A percentile compares a stretch with the other conserved stretches of the same genome.
phyloP scores from a whole-genome alignment of 768 basidiomycete species.

The Dendrothele bispora region DNA sequence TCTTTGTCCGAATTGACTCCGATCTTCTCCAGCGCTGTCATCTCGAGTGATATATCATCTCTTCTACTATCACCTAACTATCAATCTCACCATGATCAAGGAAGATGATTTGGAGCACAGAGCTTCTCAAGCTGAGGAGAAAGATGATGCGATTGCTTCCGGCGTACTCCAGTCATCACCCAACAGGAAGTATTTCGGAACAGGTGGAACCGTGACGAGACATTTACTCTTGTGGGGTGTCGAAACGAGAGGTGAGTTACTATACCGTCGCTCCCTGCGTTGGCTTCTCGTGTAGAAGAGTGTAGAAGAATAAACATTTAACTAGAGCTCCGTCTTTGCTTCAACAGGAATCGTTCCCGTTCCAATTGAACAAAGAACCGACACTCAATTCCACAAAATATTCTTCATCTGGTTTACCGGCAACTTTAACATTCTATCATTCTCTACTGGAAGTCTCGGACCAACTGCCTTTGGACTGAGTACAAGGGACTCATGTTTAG shows the following conservation, averaged over 20 bases:
- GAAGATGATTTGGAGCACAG: not conserved
- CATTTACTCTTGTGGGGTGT: not conserved
- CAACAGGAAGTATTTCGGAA: constrained; percentile 30
- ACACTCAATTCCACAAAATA: constrained; percentile 62
- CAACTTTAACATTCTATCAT: constrained; percentile 70
- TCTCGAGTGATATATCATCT: too few species aligned
- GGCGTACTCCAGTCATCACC: constrained; percentile 16
- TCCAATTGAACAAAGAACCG: constrained; percentile 52
- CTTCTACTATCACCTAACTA: too few species aligned
- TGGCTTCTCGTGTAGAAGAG: not conserved
- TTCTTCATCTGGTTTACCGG: constrained; percentile 80
- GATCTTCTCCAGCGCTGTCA: too few species aligned
- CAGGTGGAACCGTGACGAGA: constrained; percentile 24
- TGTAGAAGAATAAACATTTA: not conserved
- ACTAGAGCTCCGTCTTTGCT: too few species aligned
- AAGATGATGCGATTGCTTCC: not conserved
- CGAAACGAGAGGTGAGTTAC: constrained; percentile 1
- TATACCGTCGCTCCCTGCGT: not conserved
- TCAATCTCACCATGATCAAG: too few species aligned
- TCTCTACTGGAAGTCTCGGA: constrained; percentile 69
- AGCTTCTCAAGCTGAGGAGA: not conserved
- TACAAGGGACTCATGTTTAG: constrained; percentile 60
- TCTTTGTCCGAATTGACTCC: too few species aligned
- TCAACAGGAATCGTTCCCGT: constrained; percentile 56
- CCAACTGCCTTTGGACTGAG: constrained; percentile 60